These are phyloP conservation scores for Cucurbita moschata DNA, from an alignment of 306 rosid species.

Conservation along the genomic window DNA sequence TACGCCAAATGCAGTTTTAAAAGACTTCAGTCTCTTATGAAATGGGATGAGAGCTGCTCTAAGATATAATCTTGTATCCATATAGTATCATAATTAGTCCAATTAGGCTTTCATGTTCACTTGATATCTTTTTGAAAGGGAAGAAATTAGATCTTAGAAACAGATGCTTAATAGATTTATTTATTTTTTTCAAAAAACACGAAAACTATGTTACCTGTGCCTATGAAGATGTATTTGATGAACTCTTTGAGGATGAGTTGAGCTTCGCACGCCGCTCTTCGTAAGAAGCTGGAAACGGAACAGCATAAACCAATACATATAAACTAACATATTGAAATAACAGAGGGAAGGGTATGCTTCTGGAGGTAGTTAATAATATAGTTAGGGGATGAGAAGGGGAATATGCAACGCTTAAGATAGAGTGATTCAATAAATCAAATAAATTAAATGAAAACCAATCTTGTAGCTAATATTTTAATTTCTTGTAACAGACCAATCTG, in stretches of 20 bases:
- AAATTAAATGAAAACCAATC: background rate
- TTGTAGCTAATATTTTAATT: background rate
- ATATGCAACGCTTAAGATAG: background rate
- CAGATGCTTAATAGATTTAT: too few species aligned
- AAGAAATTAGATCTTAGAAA: too few species aligned
- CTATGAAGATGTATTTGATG: background rate
- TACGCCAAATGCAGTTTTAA: background rate
- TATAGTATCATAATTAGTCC: background rate
- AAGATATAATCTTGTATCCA: background rate
- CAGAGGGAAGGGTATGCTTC: background rate
- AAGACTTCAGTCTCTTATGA: background rate
- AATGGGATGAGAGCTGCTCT: background rate
- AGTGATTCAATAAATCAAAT: background rate
- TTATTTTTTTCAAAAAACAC: too few species aligned
- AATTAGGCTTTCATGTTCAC: background rate
- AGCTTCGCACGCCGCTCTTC: slow-evolving; percentile 69
- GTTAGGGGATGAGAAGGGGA: background rate
- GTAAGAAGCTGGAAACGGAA: slow-evolving; percentile 48
- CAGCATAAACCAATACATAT: background rate
- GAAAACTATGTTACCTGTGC: background rate
- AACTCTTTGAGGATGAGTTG: slow-evolving; percentile 7
- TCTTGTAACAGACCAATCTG: too few species aligned
- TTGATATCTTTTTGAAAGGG: too few species aligned
- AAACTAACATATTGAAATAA: background rate
- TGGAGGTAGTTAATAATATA: background rate